Evolutionary conservation across 2,329 filamentous ascomycete genomes (phyloP), one percentile per base, ranked within the genome.

Genomic region (Calonectria leucothoes): DNA sequence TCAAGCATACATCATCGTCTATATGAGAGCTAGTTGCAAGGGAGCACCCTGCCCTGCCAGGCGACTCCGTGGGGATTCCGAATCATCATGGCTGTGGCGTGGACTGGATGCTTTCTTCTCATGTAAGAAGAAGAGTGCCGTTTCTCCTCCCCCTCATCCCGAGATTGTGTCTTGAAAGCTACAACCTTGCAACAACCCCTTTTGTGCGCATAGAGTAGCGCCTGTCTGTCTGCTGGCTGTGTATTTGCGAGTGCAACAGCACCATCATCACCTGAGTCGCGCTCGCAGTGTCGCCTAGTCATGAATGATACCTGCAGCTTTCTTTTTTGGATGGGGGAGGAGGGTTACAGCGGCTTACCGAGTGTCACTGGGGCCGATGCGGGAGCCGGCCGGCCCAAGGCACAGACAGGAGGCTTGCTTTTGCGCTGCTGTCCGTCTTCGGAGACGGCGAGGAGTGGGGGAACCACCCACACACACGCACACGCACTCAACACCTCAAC

Each of bases 361-460:
- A 63, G 42, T 11, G 67, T 51, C 31, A 61, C 63, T 29, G 31
- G 27, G 37, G 39, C 63, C 69, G 69, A 61, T 66, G 66, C n/a
- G 66, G 61, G 69, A 45, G 57, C 48, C 39, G 33, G 45, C 25
- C 29, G 12, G 35, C 57, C 29, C n/a, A n/a, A 45, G 45, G 37
- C 63, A 37, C 31, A n/a, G n/a, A n/a, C n/a, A n/a, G n/a, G n/a
- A n/a, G n/a, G n/a, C n/a, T n/a, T n/a, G n/a, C n/a, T n/a, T n/a
- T n/a, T n/a, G n/a, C n/a, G n/a, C n/a, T n/a, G 33, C 49, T 45
- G 35, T 51, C 52, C 27, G 66, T 45, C 52, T 37, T 45, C 66
- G 66, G 66, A 59, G 52, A 25, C 37, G 45, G 42, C 55, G 66
- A 63, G 42, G 66, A 63, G 55, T 69, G 57, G 55, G 67, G 55